Base-by-base conservation (phyloP, 208 protist species). In the Wallacemonas rigidus region DNA sequence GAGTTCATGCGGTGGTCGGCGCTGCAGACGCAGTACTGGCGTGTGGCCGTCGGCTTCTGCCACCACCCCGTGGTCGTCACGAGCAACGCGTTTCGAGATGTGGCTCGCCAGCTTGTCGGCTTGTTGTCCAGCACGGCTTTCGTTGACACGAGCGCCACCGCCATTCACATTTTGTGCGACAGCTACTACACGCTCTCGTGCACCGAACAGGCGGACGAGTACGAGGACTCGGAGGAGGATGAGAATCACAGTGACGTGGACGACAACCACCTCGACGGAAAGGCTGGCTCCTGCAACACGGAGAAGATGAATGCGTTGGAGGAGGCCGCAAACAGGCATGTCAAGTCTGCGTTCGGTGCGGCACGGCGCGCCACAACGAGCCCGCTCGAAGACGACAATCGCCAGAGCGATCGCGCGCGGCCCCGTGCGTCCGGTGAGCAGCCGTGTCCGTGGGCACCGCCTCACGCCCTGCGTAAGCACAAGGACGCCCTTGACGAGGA, bases 91-190 rank as follows among this genome's bases (percentile, higher is more conserved):
- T 96, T 94, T 65, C 87, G 87, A 38, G 87, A 93, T 45, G 14
- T 96, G 48, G 91, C 88, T 4, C 92, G 93, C 69, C 89, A 93
- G 77, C 75, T 96, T 3, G 87, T 96, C 0, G 85, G 84, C 12
- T 71, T 96, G n/a, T 71, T 96, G 2, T 69, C 74, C 11, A 79
- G 61, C 44, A 56, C 83, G 1, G 51, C 79, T 4, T 88, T 93
- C 69, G 86, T 93, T 14, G 86, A 93, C 81, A 91, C 87, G 38
- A 79, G 77, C 71, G 88, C 91, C 5, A 93, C 83, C 5, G 85
- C 89, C 9, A 77, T 96, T 40, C 86, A 96, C 80, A 78, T 92
- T 51, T 69, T 96, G 7, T 93, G 85, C 74, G 79, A 85, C 68
- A 82, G 85, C 35, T 96, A 94, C 77, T 80, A 85, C 67, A 58